phyloP scores from a whole-genome alignment of 257 asterid genomes.

The Scutellaria minor region DNA sequence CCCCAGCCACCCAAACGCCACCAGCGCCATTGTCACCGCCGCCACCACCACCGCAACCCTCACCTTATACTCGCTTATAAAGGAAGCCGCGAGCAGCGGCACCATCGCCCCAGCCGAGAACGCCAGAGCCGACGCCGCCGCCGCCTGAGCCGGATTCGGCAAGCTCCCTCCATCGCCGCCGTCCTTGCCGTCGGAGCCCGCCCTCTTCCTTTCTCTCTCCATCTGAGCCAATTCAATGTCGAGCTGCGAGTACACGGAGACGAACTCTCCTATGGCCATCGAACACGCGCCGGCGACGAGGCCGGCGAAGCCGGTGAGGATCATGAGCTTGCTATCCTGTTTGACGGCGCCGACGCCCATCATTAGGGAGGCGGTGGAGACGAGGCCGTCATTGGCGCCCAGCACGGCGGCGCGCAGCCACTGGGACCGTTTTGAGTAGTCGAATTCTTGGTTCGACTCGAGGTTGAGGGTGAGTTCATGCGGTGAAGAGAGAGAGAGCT shows the following conservation, averaged over 20 bases:
- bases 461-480: slow-evolving; percentile 24
- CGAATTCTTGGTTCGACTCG: slow-evolving; percentile 41
- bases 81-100: slow-evolving; percentile 60
- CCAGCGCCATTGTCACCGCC: slow-evolving; percentile 46
- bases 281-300: slow-evolving; percentile 60
- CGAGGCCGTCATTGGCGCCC: slow-evolving; percentile 60
- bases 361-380: slow-evolving; percentile 61
- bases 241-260: slow-evolving; percentile 57
- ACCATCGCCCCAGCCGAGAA: slow-evolving; percentile 54
- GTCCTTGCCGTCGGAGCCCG: background rate
- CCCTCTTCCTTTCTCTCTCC: slow-evolving; percentile 37
- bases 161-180: slow-evolving; percentile 7
- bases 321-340: slow-evolving; percentile 54
- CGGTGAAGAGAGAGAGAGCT: slow-evolving; percentile 26
- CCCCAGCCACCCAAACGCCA: slow-evolving; percentile 61
- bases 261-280: slow-evolving; percentile 63
- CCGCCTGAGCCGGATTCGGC: slow-evolving; percentile 54
- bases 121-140: slow-evolving; percentile 54
- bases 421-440: slow-evolving; percentile 56
- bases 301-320: slow-evolving; percentile 61
- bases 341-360: slow-evolving; percentile 59
- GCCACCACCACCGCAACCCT: slow-evolving; percentile 50
- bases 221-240: slow-evolving; percentile 55
- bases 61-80: slow-evolving; percentile 46
- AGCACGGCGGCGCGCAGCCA: slow-evolving; percentile 64